Base-by-base conservation (phyloP, 768 basidiomycete species). In the Leccinellum luteum region DNA sequence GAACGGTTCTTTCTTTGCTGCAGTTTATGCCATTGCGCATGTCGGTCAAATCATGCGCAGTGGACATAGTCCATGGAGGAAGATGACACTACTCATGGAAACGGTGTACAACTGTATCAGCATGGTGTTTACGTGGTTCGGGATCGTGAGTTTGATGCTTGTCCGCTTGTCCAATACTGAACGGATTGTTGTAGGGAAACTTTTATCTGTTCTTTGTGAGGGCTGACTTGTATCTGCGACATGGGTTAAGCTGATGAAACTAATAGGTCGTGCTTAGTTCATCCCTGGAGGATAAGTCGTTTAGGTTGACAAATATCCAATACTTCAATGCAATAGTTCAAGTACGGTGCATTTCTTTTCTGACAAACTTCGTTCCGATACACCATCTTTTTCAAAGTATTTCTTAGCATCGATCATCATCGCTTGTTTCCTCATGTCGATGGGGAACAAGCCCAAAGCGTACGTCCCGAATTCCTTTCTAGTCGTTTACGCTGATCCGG, bases 381-480 rank as follows among this genome's bases (percentile, higher is more conserved):
- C 35, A 35, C 2, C 27, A 34, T 49, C 17, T 19, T 58, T 54
- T 21, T 49, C 19, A 10, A 64, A 94, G 86, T 96, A 92, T 69
- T 73, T 87, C 32, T 87, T 97, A 80, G 85, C 87, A 4, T 90
- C 90, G 4, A 81, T 92, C 43, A 81, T 98, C 28, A 81, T 94
- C n/a, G 87, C 90, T 8, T 89, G 87, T 63, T 97, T 98, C 79
- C 77, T 97, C 1, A 90, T 97, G 70, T 90, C 92, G 0, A 96
- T 98, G 94, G 95, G 95, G 17, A 97, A 97, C 72, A 89, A 90
- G 68, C 94, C 94, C 4, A 81, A 84, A 74, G 86, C 90, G 92
- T 94, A 61, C 58, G 45, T 47, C 21, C 23, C 3, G 19, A 9
- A 35, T 51, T 54, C 27, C 7, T 48, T n/a, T 19, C 25, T 12